Conservation (phyloP, 192 early-diverging fungal species). For the Linnemannia exigua region DNA sequence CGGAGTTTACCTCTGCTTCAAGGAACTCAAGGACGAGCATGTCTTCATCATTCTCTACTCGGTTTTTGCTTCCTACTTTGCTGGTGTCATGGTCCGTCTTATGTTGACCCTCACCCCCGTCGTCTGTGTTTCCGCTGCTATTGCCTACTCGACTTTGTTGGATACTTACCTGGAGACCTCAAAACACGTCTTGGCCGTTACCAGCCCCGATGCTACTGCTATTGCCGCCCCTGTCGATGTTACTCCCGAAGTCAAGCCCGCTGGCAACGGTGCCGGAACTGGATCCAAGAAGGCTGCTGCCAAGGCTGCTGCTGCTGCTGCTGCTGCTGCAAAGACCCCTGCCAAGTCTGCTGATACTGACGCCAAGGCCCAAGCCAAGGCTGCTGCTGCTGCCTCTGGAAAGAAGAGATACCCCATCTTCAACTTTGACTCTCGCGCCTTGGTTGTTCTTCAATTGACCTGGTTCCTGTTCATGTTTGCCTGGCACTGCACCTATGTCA, state of each 20-base stretch:
- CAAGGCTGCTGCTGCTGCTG: constrained; percentile 6
- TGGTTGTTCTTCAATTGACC: constrained; percentile 75
- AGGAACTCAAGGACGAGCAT: constrained; percentile 94
- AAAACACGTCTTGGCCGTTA: constrained; percentile 33
- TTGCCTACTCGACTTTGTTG: constrained; percentile 89
- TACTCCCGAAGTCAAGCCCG: constrained; percentile 17
- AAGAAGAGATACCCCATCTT: constrained; percentile 60
- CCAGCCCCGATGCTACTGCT: constrained; percentile 23
- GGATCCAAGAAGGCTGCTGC: constrained; percentile 1
- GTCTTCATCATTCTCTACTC: constrained; percentile 98
- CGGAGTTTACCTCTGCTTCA: constrained; percentile 98
- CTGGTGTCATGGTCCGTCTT: constrained; percentile 99
- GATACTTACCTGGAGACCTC: constrained; percentile 83
- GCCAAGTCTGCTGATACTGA: constrained; percentile 29
- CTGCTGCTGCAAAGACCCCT: constrained; percentile 13
- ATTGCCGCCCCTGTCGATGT: constrained; percentile 13
- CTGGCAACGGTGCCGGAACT: constrained; percentile 8
- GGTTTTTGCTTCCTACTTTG: constrained; percentile 99
- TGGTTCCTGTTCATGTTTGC: constrained; percentile 89
- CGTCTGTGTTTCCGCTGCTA: constrained; percentile 94
- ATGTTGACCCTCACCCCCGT: constrained; percentile 98
- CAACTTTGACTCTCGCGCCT: constrained; percentile 63
- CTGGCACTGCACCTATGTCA: constrained; percentile 99
- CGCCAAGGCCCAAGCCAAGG: constrained; percentile 39
- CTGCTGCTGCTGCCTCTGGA: background rate